A percentile compares a stretch with the other conserved stretches of the same genome.
phyloP scores from a whole-genome alignment of 2,329 filamentous ascomycete genomes.

The Hypoxylon rubiginosum region DNA sequence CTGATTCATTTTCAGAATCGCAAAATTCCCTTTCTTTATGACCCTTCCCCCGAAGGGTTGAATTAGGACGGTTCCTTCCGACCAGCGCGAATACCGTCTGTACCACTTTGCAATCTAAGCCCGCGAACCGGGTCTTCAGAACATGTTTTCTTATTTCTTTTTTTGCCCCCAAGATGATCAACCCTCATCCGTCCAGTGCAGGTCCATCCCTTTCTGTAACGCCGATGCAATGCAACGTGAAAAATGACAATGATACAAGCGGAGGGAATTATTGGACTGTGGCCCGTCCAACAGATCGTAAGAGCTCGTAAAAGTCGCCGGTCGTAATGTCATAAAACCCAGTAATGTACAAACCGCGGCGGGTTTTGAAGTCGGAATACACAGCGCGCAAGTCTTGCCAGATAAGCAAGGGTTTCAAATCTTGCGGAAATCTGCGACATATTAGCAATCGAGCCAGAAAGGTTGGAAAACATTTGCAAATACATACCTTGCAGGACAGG shows the following conservation, averaged over 20 bases:
- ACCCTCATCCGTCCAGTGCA: constrained; percentile 46
- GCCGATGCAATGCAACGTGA: constrained; percentile 69
- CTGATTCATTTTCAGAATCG: constrained; percentile 9
- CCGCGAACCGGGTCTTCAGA: constrained; percentile 46
- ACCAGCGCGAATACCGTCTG: constrained; percentile 59
- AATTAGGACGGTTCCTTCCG: constrained; percentile 59
- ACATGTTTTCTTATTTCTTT: constrained; percentile 49
- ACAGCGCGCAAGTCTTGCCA: constrained; percentile 27
- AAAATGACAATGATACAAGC: constrained; percentile 51
- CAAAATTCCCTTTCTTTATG: constrained; percentile 20
- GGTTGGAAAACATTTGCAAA: not conserved
- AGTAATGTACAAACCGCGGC: constrained; percentile 46
- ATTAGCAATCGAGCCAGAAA: constrained; percentile 7
- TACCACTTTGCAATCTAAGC: constrained; percentile 52
- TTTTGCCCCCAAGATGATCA: constrained; percentile 39
- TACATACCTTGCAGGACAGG: constrained; percentile 87
- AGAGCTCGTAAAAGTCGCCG: constrained; percentile 32
- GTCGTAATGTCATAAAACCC: constrained; percentile 51
- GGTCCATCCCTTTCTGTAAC: constrained; percentile 58
- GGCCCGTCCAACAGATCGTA: constrained; percentile 30
- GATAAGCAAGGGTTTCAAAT: constrained; percentile 56
- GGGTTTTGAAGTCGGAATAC: constrained; percentile 21
- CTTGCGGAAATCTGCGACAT: constrained; percentile 67
- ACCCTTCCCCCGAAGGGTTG: constrained; percentile 12
- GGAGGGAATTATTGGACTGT: constrained; percentile 24